A percentile compares a stretch with the other conserved stretches of the same genome.
phyloP scores from a whole-genome alignment of 2,329 filamentous ascomycete genomes.

The Exophiala xenobiotica region DNA sequence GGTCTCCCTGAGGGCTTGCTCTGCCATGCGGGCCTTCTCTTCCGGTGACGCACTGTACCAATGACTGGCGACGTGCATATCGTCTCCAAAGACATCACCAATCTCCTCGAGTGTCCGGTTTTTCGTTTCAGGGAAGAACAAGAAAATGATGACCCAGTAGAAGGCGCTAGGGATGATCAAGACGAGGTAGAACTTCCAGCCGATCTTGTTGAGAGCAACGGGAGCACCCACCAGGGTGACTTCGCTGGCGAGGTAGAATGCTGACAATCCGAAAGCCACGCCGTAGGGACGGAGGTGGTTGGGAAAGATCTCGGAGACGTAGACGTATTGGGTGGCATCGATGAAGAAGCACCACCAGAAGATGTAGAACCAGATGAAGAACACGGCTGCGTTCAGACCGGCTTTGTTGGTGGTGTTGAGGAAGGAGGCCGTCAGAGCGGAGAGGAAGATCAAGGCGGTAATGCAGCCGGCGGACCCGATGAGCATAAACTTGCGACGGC shows the following conservation, averaged over 20 bases:
- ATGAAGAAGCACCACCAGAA: slow-evolving; percentile 46
- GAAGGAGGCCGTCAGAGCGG: slow-evolving; percentile 38
- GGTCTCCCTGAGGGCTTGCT: slow-evolving; percentile 18
- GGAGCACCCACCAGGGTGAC: slow-evolving; percentile 29
- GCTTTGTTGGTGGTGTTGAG: slow-evolving; percentile 37
- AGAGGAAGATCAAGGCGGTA: slow-evolving; percentile 41
- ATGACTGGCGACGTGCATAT: slow-evolving; percentile 33
- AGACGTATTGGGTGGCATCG: slow-evolving; percentile 30
- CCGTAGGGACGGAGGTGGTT: slow-evolving; percentile 26
- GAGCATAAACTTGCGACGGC: slow-evolving; percentile 45
- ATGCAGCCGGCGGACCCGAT: slow-evolving; percentile 43
- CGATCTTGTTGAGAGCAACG: slow-evolving; percentile 36
- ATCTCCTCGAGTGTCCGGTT: slow-evolving; percentile 37
- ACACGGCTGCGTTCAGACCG: slow-evolving; percentile 40
- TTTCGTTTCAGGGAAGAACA: slow-evolving; percentile 36
- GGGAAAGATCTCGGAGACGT: slow-evolving; percentile 26
- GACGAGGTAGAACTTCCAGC: slow-evolving; percentile 37
- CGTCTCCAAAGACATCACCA: slow-evolving; percentile 32
- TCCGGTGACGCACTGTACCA: slow-evolving; percentile 32
- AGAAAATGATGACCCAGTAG: slow-evolving; percentile 35
- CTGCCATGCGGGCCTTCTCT: slow-evolving; percentile 28
- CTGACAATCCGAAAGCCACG: slow-evolving; percentile 24
- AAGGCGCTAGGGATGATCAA: slow-evolving; percentile 28
- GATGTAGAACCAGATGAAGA: slow-evolving; percentile 44
- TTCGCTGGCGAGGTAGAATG: slow-evolving; percentile 22